Conservation (phyloP, 2,329 filamentous ascomycete species). For the Hypoxylon sp. region DNA sequence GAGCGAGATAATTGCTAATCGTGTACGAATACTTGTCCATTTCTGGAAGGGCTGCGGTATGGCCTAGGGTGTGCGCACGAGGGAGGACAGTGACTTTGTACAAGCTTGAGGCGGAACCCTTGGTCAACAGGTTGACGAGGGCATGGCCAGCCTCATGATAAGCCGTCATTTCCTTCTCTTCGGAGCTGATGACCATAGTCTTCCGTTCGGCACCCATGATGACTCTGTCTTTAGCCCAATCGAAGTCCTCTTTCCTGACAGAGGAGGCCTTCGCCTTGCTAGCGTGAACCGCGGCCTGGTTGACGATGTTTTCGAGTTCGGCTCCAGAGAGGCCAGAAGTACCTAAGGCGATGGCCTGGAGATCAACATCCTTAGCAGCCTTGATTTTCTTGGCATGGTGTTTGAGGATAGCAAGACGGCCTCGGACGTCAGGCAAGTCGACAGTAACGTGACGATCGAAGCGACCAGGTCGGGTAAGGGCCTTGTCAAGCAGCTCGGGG, state of each 20-base stretch:
- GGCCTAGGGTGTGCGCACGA: slow-evolving; percentile 85
- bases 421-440: slow-evolving; percentile 90
- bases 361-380: slow-evolving; percentile 81
- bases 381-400: slow-evolving; percentile 96
- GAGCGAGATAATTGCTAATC: slow-evolving; percentile 84
- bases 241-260: slow-evolving; percentile 84
- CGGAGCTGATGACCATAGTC: slow-evolving; percentile 89
- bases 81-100: slow-evolving; percentile 99
- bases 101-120: slow-evolving; percentile 78
- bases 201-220: slow-evolving; percentile 95
- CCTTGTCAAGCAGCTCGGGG: slow-evolving; percentile 93
- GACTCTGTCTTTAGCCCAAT: slow-evolving; percentile 98
- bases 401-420: slow-evolving; percentile 90
- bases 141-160: slow-evolving; percentile 98
- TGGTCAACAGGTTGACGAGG: slow-evolving; percentile 85
- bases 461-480: slow-evolving; percentile 90
- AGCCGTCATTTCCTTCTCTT: slow-evolving; percentile 96
- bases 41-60: slow-evolving; percentile 88
- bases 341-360: slow-evolving; percentile 85
- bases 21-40: slow-evolving; percentile 93
- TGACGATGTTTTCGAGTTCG: slow-evolving; percentile 95
- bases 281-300: slow-evolving; percentile 95
- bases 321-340: slow-evolving; percentile 95
- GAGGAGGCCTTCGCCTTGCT: slow-evolving; percentile 84
- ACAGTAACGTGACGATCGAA: slow-evolving; percentile 96